A percentile compares a stretch with the other conserved stretches of the same genome.
Evolutionary conservation across 768 basidiomycete species (phyloP).

Genomic region (Boletus pseudo-olivaceus): DNA sequence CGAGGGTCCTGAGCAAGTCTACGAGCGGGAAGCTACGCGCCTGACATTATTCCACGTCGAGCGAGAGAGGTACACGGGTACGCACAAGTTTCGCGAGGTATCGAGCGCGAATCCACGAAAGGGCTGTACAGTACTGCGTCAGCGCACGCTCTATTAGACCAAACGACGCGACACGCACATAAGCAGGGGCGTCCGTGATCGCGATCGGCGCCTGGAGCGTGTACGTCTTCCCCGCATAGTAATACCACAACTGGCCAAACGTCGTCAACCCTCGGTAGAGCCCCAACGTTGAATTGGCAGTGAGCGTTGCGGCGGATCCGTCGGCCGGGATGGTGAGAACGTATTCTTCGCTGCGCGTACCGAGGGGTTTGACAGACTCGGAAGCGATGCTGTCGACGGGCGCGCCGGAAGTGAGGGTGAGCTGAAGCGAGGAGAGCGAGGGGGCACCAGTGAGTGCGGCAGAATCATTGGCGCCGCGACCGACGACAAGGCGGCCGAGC

Average conservation of each 20-base stretch:
- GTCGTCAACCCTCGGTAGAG: slow-evolving; percentile 53
- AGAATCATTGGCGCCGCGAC: slow-evolving; percentile 35
- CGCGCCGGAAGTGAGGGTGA: slow-evolving; percentile 23
- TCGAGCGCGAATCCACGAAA: slow-evolving; percentile 45
- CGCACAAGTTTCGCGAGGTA: slow-evolving; percentile 44
- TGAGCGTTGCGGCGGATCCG: slow-evolving; percentile 35
- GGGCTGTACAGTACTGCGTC: slow-evolving; percentile 16
- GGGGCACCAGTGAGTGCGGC: slow-evolving; percentile 25
- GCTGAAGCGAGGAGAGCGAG: slow-evolving; percentile 23
- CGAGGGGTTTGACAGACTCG: slow-evolving; percentile 35
- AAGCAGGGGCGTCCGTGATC: slow-evolving; percentile 47
- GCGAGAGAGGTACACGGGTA: not conserved
- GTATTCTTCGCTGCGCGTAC: slow-evolving; percentile 44
- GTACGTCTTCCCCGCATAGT: slow-evolving; percentile 33
- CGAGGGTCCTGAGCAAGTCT: slow-evolving; percentile 42
- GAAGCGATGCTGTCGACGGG: slow-evolving; percentile 29
- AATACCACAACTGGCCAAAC: slow-evolving; percentile 53
- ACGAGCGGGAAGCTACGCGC: slow-evolving; percentile 34
- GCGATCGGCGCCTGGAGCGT: slow-evolving; percentile 37
- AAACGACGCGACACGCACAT: slow-evolving; percentile 27
- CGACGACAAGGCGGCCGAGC: slow-evolving; percentile 39
- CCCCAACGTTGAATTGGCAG: slow-evolving; percentile 47
- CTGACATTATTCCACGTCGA: not conserved
- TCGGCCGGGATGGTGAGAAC: slow-evolving; percentile 36
- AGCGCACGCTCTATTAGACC: not conserved